These are phyloP conservation scores for Taphrina communis DNA, from an alignment of 1,139 yeast genomes.

Conservation along the genomic window DNA sequence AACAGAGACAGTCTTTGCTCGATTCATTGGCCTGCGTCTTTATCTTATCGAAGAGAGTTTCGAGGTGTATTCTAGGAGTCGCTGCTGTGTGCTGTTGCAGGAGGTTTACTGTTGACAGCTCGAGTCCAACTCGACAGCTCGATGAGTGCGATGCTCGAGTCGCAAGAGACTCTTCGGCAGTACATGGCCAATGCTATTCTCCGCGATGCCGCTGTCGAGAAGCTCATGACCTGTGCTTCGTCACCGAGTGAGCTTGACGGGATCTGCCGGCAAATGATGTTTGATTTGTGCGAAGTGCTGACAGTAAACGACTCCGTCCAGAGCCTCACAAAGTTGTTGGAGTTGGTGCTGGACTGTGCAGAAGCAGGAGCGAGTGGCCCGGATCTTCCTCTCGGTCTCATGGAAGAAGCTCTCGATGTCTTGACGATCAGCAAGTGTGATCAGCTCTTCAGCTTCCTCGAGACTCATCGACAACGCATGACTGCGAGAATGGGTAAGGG, in stretches of 20 bases:
- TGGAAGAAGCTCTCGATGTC: constrained; percentile 53
- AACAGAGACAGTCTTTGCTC: not conserved
- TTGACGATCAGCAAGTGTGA: constrained; percentile 53
- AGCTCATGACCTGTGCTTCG: not conserved
- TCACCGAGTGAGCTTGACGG: constrained; percentile 9
- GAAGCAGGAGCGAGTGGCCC: constrained; percentile 44
- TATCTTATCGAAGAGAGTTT: not conserved
- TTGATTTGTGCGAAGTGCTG: constrained; percentile 16
- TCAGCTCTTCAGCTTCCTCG: constrained; percentile 52
- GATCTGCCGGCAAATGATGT: not conserved
- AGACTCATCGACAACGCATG: constrained; percentile 48
- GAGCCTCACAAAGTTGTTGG: not conserved
- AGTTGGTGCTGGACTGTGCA: constrained; percentile 21
- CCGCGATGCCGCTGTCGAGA: not conserved
- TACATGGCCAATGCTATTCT: not conserved
- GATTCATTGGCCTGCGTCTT: not conserved
- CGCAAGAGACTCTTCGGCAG: not conserved
- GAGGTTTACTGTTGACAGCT: no score
- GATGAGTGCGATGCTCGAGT: not conserved
- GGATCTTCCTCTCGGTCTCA: constrained; percentile 45
- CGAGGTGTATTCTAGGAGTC: no score
- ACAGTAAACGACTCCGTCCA: not conserved
- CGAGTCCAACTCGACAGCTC: not conserved
- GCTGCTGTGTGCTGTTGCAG: no score
- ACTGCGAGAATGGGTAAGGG: constrained; percentile 53